These are phyloP conservation scores for Pseudogymnoascus sp. DNA, from an alignment of 2,329 filamentous ascomycete species.

Conservation along the genomic window DNA sequence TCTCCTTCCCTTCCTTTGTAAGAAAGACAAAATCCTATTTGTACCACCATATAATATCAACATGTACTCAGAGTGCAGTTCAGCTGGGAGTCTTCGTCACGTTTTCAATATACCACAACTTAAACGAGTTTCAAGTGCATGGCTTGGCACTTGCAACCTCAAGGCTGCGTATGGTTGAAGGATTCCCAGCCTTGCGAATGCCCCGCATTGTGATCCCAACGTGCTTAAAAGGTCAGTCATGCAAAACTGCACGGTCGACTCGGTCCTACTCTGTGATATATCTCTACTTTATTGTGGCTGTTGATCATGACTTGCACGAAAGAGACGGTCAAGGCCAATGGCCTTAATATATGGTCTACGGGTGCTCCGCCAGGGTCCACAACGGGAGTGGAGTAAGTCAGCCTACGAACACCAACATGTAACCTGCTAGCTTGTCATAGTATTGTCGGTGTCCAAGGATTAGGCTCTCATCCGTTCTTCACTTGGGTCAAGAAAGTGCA, in stretches of 20 bases:
- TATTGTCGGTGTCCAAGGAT: slow-evolving; percentile 15
- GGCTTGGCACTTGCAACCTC: not conserved
- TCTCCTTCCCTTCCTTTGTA: not conserved
- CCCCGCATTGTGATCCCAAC: not conserved
- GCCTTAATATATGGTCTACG: slow-evolving; percentile 15
- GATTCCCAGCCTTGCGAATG: not conserved
- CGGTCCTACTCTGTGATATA: not conserved
- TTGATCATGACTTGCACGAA: slow-evolving; percentile 14
- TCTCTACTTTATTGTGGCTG: not conserved
- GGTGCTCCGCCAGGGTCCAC: slow-evolving; percentile 10
- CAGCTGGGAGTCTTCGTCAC: not conserved
- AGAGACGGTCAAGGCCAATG: slow-evolving; percentile 14
- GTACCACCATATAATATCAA: not conserved
- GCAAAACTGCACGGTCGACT: not conserved
- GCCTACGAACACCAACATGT: not conserved
- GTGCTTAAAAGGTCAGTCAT: not conserved
- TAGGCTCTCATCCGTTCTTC: slow-evolving; percentile 11
- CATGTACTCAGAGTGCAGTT: not conserved
- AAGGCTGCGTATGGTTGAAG: not conserved
- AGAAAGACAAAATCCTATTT: not conserved
- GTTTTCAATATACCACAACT: not conserved
- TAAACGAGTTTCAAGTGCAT: not conserved
- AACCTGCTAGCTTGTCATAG: slow-evolving; percentile 9
- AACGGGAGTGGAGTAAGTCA: slow-evolving; percentile 14
- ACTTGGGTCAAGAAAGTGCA: slow-evolving; percentile 15